Evolutionary conservation across 2,329 filamentous ascomycete genomes (phyloP), one percentile per base, ranked within the genome.

Genomic region (Colletotrichum liaoningense): DNA sequence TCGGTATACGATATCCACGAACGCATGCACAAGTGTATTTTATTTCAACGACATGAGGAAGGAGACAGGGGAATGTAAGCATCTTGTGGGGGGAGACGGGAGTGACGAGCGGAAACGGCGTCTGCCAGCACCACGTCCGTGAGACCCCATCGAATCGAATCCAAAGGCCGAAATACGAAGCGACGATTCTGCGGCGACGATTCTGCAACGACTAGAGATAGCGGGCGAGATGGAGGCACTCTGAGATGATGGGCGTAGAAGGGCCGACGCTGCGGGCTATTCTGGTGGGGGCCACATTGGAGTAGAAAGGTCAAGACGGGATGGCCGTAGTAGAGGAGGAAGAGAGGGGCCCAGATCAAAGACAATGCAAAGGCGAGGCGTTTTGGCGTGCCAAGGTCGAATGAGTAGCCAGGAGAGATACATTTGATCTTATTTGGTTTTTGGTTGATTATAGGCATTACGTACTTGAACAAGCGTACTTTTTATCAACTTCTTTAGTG

Each of bases 1-100:
- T 72, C 46, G 63, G 63, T 56, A 60, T 60, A 67, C 63, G 68
- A 67, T 72, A 72, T 72, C 58, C 68, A 72, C 58, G 63, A 72
- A 60, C 57, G 12, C 58, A 64, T 63, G 52, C 54, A 55, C 46
- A 24, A 35, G 22, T 72, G 38, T 60, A 58, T 60, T 68, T 63
- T 60, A 38, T 26, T 26, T 22, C 19, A 42, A 35, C 14, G 19
- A 56, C 26, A 56, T 22, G 38, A n/a, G 33, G 49, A 33, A 52
- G 64, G 52, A 42, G 42, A 8, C 11, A 35, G 12, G 42, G 24
- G 30, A 35, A 46, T 14, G 35, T 42, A 19, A 42, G 35, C 14
- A 28, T 33, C 30, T 55, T 0, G 26, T 30, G 24, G 33, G 12
- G 54, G 54, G 14, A 35, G 46, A 14, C 7, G 9, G 22, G 30